Percentiles rank a stretch among this genome's conserved stretches.
These are phyloP conservation scores for Backusella liffmaniae DNA, from an alignment of 192 early-diverging fungal species.

Conservation along the genomic window DNA sequence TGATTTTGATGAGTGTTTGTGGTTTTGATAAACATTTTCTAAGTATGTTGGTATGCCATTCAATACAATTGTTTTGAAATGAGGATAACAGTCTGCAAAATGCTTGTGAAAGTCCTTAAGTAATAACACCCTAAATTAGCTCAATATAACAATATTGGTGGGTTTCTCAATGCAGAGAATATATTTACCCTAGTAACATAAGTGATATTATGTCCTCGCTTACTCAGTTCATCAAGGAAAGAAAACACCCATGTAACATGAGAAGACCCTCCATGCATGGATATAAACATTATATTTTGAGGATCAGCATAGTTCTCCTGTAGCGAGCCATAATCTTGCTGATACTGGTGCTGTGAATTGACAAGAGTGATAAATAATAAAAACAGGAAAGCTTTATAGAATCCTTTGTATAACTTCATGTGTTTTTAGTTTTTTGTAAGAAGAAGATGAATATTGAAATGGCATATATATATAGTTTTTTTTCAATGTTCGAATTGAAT, in stretches of 20 bases:
- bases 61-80: slow-evolving; percentile 7
- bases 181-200: slow-evolving; percentile 12
- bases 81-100: slow-evolving; percentile 15
- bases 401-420: neutral
- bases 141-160: neutral
- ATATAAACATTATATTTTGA: neutral
- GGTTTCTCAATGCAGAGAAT: too few species aligned
- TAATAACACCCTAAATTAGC: neutral
- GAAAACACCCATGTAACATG: slow-evolving; percentile 28
- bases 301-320: neutral
- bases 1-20: neutral
- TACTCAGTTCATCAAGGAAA: slow-evolving; percentile 16
- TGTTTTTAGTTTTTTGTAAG: neutral
- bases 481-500: neutral
- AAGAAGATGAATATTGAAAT: neutral
- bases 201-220: slow-evolving; percentile 22
- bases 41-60: neutral
- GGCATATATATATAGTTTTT: neutral
- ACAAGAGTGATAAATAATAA: neutral
- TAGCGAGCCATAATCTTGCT: neutral
- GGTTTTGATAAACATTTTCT: neutral
- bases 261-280: slow-evolving; percentile 15
- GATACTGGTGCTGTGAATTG: neutral
- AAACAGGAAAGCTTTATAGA: neutral
- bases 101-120: neutral